These are phyloP conservation scores for Talaromyces sp. DNA, from an alignment of 2,329 filamentous ascomycete genomes.

Conservation along the genomic window DNA sequence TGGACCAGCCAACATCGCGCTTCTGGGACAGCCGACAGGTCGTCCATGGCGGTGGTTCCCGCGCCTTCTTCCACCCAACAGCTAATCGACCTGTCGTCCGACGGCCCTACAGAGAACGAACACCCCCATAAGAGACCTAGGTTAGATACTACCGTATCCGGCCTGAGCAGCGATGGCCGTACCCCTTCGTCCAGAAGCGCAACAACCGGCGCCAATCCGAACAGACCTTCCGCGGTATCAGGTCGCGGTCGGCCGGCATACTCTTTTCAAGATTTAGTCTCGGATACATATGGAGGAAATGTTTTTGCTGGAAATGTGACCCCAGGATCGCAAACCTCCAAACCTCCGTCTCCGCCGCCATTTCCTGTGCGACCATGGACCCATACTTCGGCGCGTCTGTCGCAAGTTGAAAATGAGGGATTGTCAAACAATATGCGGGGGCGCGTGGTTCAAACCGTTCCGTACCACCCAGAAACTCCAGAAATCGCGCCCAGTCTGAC, in stretches of 20 bases:
- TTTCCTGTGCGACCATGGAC: slow-evolving; percentile 39
- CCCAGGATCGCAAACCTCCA: slow-evolving; percentile 24
- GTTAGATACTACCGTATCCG: slow-evolving; percentile 30
- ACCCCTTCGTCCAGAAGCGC: slow-evolving; percentile 22
- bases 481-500: slow-evolving; percentile 34
- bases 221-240: slow-evolving; percentile 29
- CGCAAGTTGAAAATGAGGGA: slow-evolving; percentile 17
- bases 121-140: slow-evolving; percentile 36
- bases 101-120: slow-evolving; percentile 32
- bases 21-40: slow-evolving; percentile 30
- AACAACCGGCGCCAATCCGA: slow-evolving; percentile 21
- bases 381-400: slow-evolving; percentile 22
- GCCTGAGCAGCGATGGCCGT: slow-evolving; percentile 23
- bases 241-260: slow-evolving; percentile 38
- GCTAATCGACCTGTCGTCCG: slow-evolving; percentile 35
- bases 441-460: slow-evolving; percentile 37
- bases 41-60: slow-evolving; percentile 26
- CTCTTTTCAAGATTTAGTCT: slow-evolving; percentile 38
- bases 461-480: slow-evolving; percentile 38
- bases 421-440: slow-evolving; percentile 26
- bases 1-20: slow-evolving; percentile 35
- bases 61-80: slow-evolving; percentile 27
- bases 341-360: slow-evolving; percentile 33
- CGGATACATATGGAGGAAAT: slow-evolving; percentile 30
- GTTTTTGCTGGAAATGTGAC: slow-evolving; percentile 23